A percentile compares a stretch with the other conserved stretches of the same genome.
phyloP scores from a whole-genome alignment of 208 protist genomes.

The Trypanosoma cruzi region DNA sequence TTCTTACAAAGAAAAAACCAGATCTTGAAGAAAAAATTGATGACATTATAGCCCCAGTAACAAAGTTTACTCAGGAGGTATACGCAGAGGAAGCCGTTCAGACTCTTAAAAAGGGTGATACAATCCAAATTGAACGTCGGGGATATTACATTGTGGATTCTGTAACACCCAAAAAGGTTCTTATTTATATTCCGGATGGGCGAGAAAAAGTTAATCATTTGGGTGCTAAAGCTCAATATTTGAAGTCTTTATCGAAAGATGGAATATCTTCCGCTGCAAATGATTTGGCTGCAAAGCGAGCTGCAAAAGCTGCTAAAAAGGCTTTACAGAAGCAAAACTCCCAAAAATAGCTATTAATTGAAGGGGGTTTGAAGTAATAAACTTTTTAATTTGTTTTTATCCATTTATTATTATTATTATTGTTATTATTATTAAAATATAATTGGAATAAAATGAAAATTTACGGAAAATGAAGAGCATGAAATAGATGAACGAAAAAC shows the following conservation, averaged over 20 bases:
- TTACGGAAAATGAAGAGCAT: no score
- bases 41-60: constrained; percentile 92
- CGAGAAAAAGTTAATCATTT: constrained; percentile 92
- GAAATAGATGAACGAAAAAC: no score
- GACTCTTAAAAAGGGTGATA: constrained; percentile 90
- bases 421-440: no score
- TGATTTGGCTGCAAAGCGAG: constrained; percentile 80
- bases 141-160: constrained; percentile 98
- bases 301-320: constrained; percentile 90
- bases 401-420: constrained; percentile 18
- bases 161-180: constrained; percentile 48
- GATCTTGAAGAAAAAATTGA: constrained; percentile 95
- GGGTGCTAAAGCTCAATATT: constrained; percentile 88
- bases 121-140: constrained; percentile 97
- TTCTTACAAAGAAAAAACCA: constrained; percentile 97
- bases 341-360: no score
- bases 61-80: constrained; percentile 67
- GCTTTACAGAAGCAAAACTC: constrained; percentile 70
- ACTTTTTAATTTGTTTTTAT: constrained; percentile 8
- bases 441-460: no score
- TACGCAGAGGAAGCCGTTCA: constrained; percentile 91
- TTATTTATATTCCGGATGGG: constrained; percentile 89
- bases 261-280: constrained; percentile 70
- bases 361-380: no score
- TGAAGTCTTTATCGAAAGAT: constrained; percentile 62